Percentiles rank a stretch among this genome's conserved stretches.
Conservation (phyloP, 148 eudicot genomes). For the Persicaria tinctoria region DNA sequence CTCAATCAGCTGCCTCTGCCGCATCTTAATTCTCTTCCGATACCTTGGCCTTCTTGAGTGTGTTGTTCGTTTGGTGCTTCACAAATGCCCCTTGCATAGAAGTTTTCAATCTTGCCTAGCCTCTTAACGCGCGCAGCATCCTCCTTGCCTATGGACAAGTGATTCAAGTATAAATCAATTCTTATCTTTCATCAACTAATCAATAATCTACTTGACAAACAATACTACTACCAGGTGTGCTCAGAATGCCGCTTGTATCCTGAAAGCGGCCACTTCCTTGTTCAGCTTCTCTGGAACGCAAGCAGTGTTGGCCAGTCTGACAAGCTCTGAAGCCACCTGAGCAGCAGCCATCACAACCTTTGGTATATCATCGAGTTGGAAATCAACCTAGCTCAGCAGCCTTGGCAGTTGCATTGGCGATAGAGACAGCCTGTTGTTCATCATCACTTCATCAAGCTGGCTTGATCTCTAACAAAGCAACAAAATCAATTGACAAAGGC, state of each 20-base stretch:
- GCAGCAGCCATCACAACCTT: slow-evolving; percentile 9
- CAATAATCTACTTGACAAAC: too few relatives aligned
- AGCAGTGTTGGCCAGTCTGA: background rate
- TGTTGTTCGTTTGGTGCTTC: slow-evolving; percentile 58
- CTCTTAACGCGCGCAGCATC: slow-evolving; percentile 59
- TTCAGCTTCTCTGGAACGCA: background rate
- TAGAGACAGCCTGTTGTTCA: slow-evolving; percentile 38
- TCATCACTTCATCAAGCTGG: slow-evolving; percentile 24
- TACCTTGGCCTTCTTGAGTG: slow-evolving; percentile 63
- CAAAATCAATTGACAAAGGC: too few relatives aligned
- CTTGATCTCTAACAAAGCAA: too few relatives aligned
- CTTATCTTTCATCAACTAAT: too few relatives aligned
- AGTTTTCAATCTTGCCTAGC: slow-evolving; percentile 60
- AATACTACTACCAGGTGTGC: background rate
- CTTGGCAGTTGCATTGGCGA: slow-evolving; percentile 32
- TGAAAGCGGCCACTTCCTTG: background rate
- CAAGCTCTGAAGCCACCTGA: background rate
- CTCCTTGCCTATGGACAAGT: slow-evolving; percentile 52
- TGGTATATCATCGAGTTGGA: too few relatives aligned
- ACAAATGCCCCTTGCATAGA: slow-evolving; percentile 56
- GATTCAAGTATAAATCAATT: too few relatives aligned
- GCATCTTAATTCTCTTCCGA: slow-evolving; percentile 66
- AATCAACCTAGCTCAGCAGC: slow-evolving; percentile 23
- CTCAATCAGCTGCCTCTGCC: slow-evolving; percentile 61
- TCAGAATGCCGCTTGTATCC: slow-evolving; percentile 6